Evolutionary conservation across 257 asterid species (phyloP).

Genomic region (Salvia hispanica): DNA sequence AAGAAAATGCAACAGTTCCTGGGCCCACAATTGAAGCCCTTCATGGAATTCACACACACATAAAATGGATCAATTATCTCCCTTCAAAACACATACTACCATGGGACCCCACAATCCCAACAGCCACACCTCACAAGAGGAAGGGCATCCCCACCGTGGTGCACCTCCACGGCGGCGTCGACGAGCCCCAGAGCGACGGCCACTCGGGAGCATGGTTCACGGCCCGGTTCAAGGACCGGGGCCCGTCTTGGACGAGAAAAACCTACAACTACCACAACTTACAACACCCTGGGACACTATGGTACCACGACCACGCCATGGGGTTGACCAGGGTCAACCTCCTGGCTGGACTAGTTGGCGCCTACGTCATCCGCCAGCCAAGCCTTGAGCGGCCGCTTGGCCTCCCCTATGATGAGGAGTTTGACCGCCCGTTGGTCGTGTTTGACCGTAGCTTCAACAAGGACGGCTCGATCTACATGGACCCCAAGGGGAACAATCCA

Average conservation of each 20-base stretch:
- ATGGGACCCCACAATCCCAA: conserved; percentile 84
- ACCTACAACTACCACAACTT: conserved; percentile 60
- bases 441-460: conserved; percentile 61
- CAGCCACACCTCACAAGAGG: conserved; percentile 48
- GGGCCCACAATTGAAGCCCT: conserved; percentile 92
- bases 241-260: conserved; percentile 60
- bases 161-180: conserved; percentile 85
- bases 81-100: conserved; percentile 83
- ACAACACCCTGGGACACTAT: conserved; percentile 86
- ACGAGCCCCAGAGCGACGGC: conserved; percentile 76
- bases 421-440: conserved; percentile 63
- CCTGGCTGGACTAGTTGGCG: conserved; percentile 76
- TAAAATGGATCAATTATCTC: conserved; percentile 68
- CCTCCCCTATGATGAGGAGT: conserved; percentile 48
- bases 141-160: conserved; percentile 82
- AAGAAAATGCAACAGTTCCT: conserved; percentile 61
- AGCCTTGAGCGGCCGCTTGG: conserved; percentile 54
- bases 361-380: conserved; percentile 67
- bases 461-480: conserved; percentile 79
- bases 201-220: conserved; percentile 75
- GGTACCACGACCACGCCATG: conserved; percentile 96
- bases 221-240: conserved; percentile 45
- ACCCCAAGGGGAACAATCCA: conserved; percentile 72
- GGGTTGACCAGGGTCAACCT: conserved; percentile 89
- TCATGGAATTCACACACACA: conserved; percentile 50